Evolutionary conservation across 768 basidiomycete genomes (phyloP), one percentile per base, ranked within the genome.

Genomic region (Coprinopsis marcescibilis): DNA sequence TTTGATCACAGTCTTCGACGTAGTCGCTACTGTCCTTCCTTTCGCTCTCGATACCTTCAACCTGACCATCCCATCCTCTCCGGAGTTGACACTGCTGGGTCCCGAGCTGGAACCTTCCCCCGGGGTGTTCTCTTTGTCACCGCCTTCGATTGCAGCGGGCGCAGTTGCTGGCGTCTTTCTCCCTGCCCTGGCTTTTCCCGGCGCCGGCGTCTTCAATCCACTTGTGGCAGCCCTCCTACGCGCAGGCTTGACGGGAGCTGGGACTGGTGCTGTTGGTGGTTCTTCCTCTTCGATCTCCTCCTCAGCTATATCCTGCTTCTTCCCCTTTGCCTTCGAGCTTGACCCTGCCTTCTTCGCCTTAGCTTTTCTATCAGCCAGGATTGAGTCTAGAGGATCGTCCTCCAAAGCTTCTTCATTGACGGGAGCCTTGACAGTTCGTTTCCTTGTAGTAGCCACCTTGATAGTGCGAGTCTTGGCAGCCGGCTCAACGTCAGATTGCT

Each of bases 61-160:
- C 51, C 69, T 72, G 14, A 57, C 59, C 23, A 59, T 53, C 8
- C 53, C 63, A 0, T 58, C 64, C 17, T 65, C 61, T 8, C 63
- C 64, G 11, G 52, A 57, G 12, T 60, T 62, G 13, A 43, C 60
- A 13, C 38, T 43, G 24, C 47, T 43, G 10, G 58, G 47, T 14
- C 52, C 57, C 1, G 51, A 54, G 12, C 53, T 56, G 3, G 58
- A 51, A 4, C 60, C 62, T n/a, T n/a, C n/a, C 21, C 32, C 43
- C 1, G 65, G 62, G 1, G 68, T 56, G 43, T 73, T 73, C 56
- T 73, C 71, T 50, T 75, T 73, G 44, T 73, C 65, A 6, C 50
- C 58, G 5, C 57, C 54, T 27, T 60, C 55, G 27, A 52, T 53
- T 2, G 61, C 63, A 20, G 65, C 60, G 25, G 68, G 65, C 14